A percentile compares a stretch with the other conserved stretches of the same genome.
Evolutionary conservation across 148 eudicot genomes (phyloP).

Genomic region (Fagopyrum tataricum): DNA sequence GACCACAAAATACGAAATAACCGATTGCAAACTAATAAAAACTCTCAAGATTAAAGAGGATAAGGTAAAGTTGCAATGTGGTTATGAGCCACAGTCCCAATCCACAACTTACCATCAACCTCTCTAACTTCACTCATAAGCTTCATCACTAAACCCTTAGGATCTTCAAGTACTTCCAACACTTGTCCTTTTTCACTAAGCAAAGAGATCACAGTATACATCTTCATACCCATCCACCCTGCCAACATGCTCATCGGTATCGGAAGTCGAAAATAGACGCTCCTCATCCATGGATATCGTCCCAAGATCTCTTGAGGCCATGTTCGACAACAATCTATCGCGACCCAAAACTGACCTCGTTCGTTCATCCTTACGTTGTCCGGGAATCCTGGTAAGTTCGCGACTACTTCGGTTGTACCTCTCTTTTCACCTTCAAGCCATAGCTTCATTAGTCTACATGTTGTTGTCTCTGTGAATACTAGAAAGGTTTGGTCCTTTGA

Average conservation of each 20-base stretch:
- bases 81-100: slow-evolving; percentile 97
- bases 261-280: slow-evolving; percentile 72
- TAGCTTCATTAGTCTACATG: slow-evolving; percentile 82
- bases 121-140: slow-evolving; percentile 87
- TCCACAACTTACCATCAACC: slow-evolving; percentile 77
- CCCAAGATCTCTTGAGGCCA: slow-evolving; percentile 52
- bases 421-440: slow-evolving; percentile 61
- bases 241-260: slow-evolving; percentile 54
- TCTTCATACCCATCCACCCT: slow-evolving; percentile 57
- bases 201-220: slow-evolving; percentile 65
- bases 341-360: slow-evolving; percentile 85
- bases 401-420: slow-evolving; percentile 48
- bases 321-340: slow-evolving; percentile 89
- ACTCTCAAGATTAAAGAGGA: slow-evolving; percentile 21
- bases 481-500: slow-evolving; percentile 74
- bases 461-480: slow-evolving; percentile 79
- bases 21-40: background rate
- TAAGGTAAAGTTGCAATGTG: slow-evolving; percentile 84
- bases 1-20: background rate
- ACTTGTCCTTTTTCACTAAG: slow-evolving; percentile 60
- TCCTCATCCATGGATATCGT: slow-evolving; percentile 72
- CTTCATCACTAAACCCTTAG: slow-evolving; percentile 72
- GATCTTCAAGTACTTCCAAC: slow-evolving; percentile 75
- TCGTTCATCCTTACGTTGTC: slow-evolving; percentile 81
- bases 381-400: slow-evolving; percentile 82